Base-by-base conservation (phyloP, 2,329 filamentous ascomycete genomes). In the Dendryphion nanum region DNA sequence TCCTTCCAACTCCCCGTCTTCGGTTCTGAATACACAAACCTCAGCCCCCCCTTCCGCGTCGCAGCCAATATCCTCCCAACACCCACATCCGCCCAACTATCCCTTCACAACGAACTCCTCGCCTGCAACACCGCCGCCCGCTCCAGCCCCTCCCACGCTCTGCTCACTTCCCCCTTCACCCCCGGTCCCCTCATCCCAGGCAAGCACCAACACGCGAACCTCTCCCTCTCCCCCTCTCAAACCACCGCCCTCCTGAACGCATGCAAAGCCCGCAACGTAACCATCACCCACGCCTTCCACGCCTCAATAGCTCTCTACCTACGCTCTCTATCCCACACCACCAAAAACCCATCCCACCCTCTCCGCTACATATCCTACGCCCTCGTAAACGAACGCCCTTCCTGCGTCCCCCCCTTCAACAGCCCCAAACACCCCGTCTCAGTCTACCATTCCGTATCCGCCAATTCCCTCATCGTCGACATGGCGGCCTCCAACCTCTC, bases 21-120 rank as follows among this genome's bases (percentile, higher is more conserved):
- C 23, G 48, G 60, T 5, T 63, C 44, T 19, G 66, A 57, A 30
- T 51, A 42, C 19, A 61, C 57, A 24, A 60, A 41, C 33, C 40
- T 53, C 18, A 50, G 41, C 15, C 42, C 45, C 7, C 35, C 42
- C 7, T 32, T 42, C 32, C 46, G 41, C 15, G 29, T 38, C 12
- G 44, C 45, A 14, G 43, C 48, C 13, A 26, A 18, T 4, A 40
- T 45, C 10, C 33, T 35, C 13, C 41, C 38, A 4, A 37, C 36
- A 2, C 35, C 39, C 5, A 29, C 35, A 1, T 32, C 39, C 1
- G 20, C 37, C 5, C 38, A 24, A 35, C 21, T 6, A 5, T 12
- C 8, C 7, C 33, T 12, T 15, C 19, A 23, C 15, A 19, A 35
- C 18, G n/a, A 21, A 10, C 12, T 30, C 3, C 12, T 30, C 29